These are phyloP conservation scores for Marchantia polymorpha DNA, from an alignment of 225 moss, liverwort and hornwort genomes.

Conservation along the genomic window DNA sequence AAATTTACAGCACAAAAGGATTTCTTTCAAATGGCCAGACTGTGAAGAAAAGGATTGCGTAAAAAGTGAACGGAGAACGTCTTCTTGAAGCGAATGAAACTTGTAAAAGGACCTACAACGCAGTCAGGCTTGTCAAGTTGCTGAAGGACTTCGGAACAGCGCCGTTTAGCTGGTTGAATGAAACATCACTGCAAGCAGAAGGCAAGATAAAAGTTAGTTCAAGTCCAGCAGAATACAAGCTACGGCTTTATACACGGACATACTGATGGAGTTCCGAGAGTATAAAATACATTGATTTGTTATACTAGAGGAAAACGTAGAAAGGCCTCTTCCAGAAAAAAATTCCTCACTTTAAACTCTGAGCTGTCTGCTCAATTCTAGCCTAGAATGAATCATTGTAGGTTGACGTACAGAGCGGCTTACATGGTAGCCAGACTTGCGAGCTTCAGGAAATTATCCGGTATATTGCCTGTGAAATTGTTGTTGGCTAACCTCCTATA, in stretches of 20 bases:
- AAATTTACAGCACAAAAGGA: background rate
- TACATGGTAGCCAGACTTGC: constrained; percentile 46
- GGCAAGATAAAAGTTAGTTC: background rate
- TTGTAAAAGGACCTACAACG: constrained; percentile 39
- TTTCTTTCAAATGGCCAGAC: background rate
- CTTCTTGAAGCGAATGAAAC: background rate
- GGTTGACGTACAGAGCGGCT: constrained; percentile 17
- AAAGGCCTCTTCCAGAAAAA: background rate
- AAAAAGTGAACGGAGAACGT: background rate
- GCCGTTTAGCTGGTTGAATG: constrained; percentile 55
- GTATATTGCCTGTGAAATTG: constrained; percentile 55
- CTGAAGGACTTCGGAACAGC: constrained; percentile 56
- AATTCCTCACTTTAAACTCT: background rate
- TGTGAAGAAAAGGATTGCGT: background rate
- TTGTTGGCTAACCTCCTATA: constrained; percentile 65
- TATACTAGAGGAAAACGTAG: background rate
- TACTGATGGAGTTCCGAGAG: too few relatives aligned
- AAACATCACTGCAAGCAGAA: constrained; percentile 54
- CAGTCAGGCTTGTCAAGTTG: constrained; percentile 45
- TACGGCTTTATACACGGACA: background rate
- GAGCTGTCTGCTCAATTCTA: background rate
- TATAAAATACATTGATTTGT: background rate
- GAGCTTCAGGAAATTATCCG: constrained; percentile 61
- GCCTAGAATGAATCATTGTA: background rate
- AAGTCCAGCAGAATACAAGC: background rate